Evolutionary conservation across 73 alveolate species (phyloP).

Genomic region (Paraurostyla sp.): DNA sequence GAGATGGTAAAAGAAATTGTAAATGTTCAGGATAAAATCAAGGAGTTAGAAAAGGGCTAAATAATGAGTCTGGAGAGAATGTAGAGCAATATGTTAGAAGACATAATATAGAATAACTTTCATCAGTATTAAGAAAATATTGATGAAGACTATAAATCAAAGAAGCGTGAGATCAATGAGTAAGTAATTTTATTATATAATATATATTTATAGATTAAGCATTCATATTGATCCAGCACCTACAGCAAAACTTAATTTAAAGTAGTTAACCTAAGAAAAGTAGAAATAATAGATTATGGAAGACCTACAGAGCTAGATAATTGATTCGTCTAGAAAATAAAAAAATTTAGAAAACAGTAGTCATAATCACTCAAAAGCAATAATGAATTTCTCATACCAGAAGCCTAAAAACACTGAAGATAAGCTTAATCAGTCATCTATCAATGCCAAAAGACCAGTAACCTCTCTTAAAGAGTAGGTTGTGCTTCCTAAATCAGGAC

Average conservation of each 20-base stretch:
- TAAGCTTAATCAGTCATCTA: not conserved
- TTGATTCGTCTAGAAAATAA: not conserved
- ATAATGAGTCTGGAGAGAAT: no score
- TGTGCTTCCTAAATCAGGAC: not conserved
- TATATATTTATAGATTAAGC: not conserved
- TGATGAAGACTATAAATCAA: slow-evolving; percentile 33
- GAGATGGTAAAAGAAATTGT: no score
- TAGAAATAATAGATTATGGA: not conserved
- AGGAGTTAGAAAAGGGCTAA: no score
- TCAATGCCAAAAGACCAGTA: slow-evolving; percentile 2
- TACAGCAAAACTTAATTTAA: not conserved
- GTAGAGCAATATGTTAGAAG: no score
- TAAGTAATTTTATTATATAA: not conserved
- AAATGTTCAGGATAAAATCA: no score
- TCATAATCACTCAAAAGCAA: not conserved
- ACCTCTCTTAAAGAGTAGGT: slow-evolving; percentile 29
- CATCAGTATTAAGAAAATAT: slow-evolving; percentile 6
- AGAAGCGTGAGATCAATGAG: slow-evolving; percentile 36
- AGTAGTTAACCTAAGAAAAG: not conserved
- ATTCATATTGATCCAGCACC: slow-evolving; percentile 17
- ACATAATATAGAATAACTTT: no score
- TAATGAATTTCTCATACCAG: not conserved
- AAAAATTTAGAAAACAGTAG: not conserved
- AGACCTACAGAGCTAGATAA: slow-evolving; percentile 4
- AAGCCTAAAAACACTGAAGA: not conserved